Base-by-base conservation (phyloP, 306 rosid species). In the Vigna trinervia region DNA sequence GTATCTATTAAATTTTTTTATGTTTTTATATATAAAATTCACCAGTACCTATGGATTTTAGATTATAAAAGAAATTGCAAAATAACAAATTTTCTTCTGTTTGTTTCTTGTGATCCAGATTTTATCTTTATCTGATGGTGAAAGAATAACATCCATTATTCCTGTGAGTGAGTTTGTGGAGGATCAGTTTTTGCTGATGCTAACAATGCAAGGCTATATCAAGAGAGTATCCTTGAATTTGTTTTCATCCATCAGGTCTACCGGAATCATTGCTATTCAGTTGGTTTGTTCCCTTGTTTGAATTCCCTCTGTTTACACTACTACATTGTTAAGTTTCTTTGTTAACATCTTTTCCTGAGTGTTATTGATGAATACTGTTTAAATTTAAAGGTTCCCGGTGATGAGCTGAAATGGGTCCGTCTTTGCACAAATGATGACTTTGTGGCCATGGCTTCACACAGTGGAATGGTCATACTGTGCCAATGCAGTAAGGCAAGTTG, bases 351-450 rank as follows among this genome's bases (percentile, higher is more conserved):
- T 43, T 84, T 66, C 41, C 6, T 26, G 54, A 45, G 39, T 74
- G 23, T 75, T 66, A 14, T 81, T 83, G 53, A 78, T 74, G 59
- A 79, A 85, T 50, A 69, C 79, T 17, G 52, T 69, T 87, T 80
- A 66, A 65, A 43, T 62, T 83, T 43, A 61, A 84, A 92, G 99
- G 99, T 95, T 85, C 90, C 90, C 53, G 96, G 91, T 56, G 99
- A 95, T 81, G 97, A 95, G 84, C 90, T 95, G 71, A 95, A 92
- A 87, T 95, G 99, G 99, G 99, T 95, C 69, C 97, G 97, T 32
- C 74, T 82, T 78, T 95, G 99, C 87, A 81, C 96, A 80, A 92
- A 95, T 74, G 89, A 92, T 56, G 93, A 95, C 77, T 89, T 89
- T 78, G 97, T 92, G 78, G 99, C 97, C 45, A 92, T 95, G 97